phyloP scores from a whole-genome alignment of 2,329 filamentous ascomycete genomes.

The Cordyceps militaris region DNA sequence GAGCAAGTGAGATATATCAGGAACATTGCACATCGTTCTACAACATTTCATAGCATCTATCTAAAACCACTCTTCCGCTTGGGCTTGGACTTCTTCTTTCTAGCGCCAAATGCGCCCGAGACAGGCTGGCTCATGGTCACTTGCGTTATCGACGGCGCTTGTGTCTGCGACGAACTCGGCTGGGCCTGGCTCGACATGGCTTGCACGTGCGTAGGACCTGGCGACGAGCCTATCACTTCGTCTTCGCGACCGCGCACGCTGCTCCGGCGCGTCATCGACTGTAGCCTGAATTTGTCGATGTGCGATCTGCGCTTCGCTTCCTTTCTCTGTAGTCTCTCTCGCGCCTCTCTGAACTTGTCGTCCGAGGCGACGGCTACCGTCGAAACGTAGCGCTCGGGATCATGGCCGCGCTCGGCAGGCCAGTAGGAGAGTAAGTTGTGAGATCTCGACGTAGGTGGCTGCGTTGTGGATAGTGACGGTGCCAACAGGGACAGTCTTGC shows the following conservation, averaged over 20 bases:
- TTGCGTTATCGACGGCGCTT: conserved; percentile 22
- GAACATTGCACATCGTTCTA: neutral
- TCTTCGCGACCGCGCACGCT: conserved; percentile 5
- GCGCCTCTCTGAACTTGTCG: conserved; percentile 28
- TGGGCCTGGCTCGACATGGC: conserved; percentile 31
- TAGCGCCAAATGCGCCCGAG: conserved; percentile 39
- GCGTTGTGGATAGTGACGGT: conserved; percentile 22
- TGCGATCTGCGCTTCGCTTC: conserved; percentile 28
- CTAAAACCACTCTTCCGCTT: conserved; percentile 15
- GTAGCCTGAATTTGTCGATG: conserved; percentile 28
- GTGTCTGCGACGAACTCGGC: conserved; percentile 29
- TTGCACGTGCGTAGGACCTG: conserved; percentile 19
- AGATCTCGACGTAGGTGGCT: conserved; percentile 21
- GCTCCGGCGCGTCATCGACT: conserved; percentile 22
- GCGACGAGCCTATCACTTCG: conserved; percentile 10
- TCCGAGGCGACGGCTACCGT: conserved; percentile 30
- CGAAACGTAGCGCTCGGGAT: conserved; percentile 31
- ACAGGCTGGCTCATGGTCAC: conserved; percentile 40
- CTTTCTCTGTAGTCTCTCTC: conserved; percentile 26
- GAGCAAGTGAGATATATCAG: neutral
- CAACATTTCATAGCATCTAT: neutral
- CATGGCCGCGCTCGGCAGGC: conserved; percentile 31
- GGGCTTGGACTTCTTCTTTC: conserved; percentile 28
- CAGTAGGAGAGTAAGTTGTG: conserved; percentile 30
- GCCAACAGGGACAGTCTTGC: conserved; percentile 30